Conservation (phyloP, 805 yeast species). For the Yarrowia phangngaensis region DNA sequence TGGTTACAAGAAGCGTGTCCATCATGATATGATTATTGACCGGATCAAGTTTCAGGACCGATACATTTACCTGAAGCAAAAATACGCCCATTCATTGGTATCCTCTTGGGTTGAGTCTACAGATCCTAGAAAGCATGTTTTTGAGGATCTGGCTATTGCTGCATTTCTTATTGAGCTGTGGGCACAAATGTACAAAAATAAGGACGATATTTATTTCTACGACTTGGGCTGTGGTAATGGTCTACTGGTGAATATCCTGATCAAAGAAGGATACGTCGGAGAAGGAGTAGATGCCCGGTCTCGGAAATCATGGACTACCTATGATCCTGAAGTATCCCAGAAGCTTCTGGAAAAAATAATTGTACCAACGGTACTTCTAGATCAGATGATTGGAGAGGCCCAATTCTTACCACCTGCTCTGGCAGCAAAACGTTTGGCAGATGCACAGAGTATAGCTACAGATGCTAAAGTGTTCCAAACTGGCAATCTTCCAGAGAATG, state of each 20-base stretch:
- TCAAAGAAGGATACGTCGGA: constrained; percentile 77
- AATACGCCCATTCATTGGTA: constrained; percentile 69
- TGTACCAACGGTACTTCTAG: constrained; percentile 68
- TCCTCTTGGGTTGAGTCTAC: constrained; percentile 90
- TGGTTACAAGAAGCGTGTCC: constrained; percentile 84
- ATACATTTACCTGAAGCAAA: constrained; percentile 74
- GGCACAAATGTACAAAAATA: constrained; percentile 49
- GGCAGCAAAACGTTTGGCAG: constrained; percentile 1
- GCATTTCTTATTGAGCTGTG: constrained; percentile 88
- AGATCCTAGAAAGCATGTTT: constrained; percentile 92
- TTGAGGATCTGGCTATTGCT: constrained; percentile 93
- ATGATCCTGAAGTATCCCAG: constrained; percentile 59
- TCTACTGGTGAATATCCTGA: constrained; percentile 66
- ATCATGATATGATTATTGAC: constrained; percentile 81
- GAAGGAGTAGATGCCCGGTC: constrained; percentile 85
- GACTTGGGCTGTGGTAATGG: constrained; percentile 98
- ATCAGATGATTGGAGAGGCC: constrained; percentile 33
- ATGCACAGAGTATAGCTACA: constrained; percentile 4
- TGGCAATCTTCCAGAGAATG: constrained; percentile 46
- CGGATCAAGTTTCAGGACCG: constrained; percentile 78
- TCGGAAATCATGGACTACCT: constrained; percentile 80
- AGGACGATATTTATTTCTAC: constrained; percentile 59
- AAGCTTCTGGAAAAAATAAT: constrained; percentile 70
- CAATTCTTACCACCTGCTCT: constrained; percentile 12
- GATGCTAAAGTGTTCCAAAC: constrained; percentile 22